Evolutionary conservation across 768 basidiomycete species (phyloP).

Genomic region (Leccinum ochraceum): DNA sequence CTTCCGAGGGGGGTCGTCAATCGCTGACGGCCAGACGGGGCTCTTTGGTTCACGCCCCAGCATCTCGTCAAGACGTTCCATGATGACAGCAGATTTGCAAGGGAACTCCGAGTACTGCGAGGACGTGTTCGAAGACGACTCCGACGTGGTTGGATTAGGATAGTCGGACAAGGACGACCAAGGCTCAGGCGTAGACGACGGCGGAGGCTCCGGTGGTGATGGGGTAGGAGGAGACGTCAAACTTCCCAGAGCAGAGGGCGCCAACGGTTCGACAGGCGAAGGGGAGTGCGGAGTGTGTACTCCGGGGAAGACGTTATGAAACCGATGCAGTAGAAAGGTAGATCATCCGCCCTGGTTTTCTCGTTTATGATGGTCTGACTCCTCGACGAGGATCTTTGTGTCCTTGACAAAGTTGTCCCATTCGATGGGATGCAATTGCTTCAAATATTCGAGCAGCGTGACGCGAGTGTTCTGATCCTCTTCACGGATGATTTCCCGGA

Average conservation of each 20-base stretch:
- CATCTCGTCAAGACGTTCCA: conserved; percentile 72
- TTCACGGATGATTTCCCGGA: conserved; percentile 97
- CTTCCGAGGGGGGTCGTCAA: conserved; percentile 88
- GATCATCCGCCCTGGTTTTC: conserved; percentile 85
- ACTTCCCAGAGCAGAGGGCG: conserved; percentile 25
- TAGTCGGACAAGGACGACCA: conserved; percentile 76
- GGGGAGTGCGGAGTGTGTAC: conserved; percentile 87
- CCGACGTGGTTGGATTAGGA: conserved; percentile 67
- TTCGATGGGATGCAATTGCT: conserved; percentile 96
- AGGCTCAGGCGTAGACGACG: conserved; percentile 74
- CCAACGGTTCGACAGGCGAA: conserved; percentile 23
- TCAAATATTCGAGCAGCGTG: conserved; percentile 95
- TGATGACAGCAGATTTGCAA: conserved; percentile 52
- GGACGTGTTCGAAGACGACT: conserved; percentile 73
- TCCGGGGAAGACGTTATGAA: conserved; percentile 99
- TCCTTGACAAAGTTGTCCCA: conserved; percentile 99
- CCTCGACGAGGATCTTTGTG: conserved; percentile 97
- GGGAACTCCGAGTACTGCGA: conserved; percentile 59
- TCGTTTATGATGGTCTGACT: conserved; percentile 72
- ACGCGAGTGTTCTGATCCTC: conserved; percentile 97
- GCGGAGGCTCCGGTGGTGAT: conserved; percentile 55
- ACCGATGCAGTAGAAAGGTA: conserved; percentile 99
- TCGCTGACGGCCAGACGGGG: conserved; percentile 57
- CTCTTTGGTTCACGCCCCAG: conserved; percentile 62
- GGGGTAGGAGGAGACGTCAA: conserved; percentile 42